Conservation (phyloP, 371 early-diverging fungal genomes). For the Amoeboaphelidium protococcarum region DNA sequence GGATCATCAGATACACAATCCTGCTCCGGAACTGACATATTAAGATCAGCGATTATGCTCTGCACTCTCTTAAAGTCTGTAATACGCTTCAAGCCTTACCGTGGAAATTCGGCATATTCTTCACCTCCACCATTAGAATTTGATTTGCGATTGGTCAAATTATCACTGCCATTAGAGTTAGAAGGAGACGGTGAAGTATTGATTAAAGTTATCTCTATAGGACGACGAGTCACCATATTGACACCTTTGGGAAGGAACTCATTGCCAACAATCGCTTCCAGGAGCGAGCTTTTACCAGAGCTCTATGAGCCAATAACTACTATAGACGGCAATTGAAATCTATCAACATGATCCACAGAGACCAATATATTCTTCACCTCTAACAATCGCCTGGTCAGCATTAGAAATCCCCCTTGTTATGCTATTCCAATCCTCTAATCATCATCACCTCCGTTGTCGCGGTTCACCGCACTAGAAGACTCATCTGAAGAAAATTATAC, state of each 20-base stretch:
- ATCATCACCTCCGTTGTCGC: neutral
- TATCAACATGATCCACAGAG: neutral
- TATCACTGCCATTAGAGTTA: no score
- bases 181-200: slow-evolving; percentile 58
- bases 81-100: slow-evolving; percentile 61
- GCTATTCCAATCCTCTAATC: neutral
- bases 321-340: slow-evolving; percentile 55
- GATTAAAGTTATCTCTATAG: slow-evolving; percentile 88
- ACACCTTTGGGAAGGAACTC: slow-evolving; percentile 60
- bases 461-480: neutral
- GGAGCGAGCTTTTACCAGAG: slow-evolving; percentile 91
- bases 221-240: slow-evolving; percentile 96
- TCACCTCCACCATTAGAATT: no score
- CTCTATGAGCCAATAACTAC: slow-evolving; percentile 95
- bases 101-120: slow-evolving; percentile 83
- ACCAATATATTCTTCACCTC: neutral
- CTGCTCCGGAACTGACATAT: slow-evolving; percentile 58
- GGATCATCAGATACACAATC: slow-evolving; percentile 82
- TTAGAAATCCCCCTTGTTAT: neutral
- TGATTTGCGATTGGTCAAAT: no score
- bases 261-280: slow-evolving; percentile 96
- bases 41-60: slow-evolving; percentile 66
- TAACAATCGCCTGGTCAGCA: neutral
- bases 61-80: slow-evolving; percentile 60
- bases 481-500: no score